Evolutionary conservation across 768 basidiomycete species (phyloP).

Genomic region (Pleurotus citrinopileatus): DNA sequence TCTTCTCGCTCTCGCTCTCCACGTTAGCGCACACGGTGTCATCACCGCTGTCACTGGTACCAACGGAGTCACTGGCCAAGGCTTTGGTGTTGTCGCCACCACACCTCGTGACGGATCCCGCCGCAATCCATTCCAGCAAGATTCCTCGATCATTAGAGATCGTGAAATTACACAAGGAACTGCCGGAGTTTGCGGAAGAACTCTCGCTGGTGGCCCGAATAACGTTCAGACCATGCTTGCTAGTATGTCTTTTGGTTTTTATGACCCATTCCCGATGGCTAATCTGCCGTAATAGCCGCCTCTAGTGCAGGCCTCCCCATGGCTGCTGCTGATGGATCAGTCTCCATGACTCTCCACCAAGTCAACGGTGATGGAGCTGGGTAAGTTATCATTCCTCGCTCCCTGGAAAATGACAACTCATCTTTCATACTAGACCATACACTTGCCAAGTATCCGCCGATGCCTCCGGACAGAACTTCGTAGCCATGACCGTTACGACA

Average conservation of each 20-base stretch:
- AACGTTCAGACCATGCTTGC: background rate
- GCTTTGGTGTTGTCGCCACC: background rate
- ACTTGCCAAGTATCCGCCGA: constrained; percentile 1
- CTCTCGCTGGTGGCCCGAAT: background rate
- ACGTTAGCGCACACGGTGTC: background rate
- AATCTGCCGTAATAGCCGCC: background rate
- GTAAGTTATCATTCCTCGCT: background rate
- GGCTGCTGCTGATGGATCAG: background rate
- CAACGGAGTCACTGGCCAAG: background rate
- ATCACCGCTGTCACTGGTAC: background rate
- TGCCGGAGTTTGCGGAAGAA: background rate
- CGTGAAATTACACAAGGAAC: background rate
- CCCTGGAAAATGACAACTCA: background rate
- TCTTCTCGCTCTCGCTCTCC: background rate
- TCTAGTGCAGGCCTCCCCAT: background rate
- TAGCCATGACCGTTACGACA: background rate
- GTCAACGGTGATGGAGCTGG: constrained; percentile 1
- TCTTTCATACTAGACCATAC: background rate
- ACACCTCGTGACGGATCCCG: background rate
- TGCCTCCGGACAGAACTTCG: background rate
- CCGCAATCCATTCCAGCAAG: constrained; percentile 1
- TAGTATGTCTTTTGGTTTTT: background rate
- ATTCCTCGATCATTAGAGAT: background rate
- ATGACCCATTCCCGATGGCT: background rate
- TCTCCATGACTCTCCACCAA: constrained; percentile 3